Evolutionary conservation across 495 filamentous ascomycete species (phyloP), one percentile per base, ranked within the genome.

Genomic region (Podospora conica): DNA sequence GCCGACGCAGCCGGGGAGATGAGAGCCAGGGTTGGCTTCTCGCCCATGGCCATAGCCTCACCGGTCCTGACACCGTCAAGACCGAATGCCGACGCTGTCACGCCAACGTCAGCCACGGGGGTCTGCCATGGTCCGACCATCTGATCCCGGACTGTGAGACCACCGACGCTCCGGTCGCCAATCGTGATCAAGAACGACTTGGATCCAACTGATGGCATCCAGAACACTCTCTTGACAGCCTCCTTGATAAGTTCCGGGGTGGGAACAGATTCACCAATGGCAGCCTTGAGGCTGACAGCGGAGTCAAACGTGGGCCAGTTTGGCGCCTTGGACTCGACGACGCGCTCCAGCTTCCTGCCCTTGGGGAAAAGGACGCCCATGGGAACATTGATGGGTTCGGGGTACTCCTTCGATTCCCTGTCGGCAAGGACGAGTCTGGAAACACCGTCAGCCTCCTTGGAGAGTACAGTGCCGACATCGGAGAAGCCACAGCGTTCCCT

Each of bases 111-210:
- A 6, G 95, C 86, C 10, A 98, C 92, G 15, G 95, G 95, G n/a
- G 88, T 89, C 74, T 98, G 95, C 92, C 93, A 98, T 29, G 89
- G 90, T 9, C 95, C 95, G 68, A 97, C 93, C 89, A 98, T 94
- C 74, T 98, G 95, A 75, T 97, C 95, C 67, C 92, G 85, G 21
- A 89, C 87, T 24, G 90, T 92, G 33, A 97, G 85, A 57, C 95
- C 95, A 64, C 92, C 92, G 54, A 97, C 95, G 54, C 89, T 91
- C 40, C 96, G 86, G 71, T 98, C 95, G 48, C 89, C 92, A 71
- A 98, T 98, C 3, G 95, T 97, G 71, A 98, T 97, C 12, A 98
- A 83, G 82, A 98, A 98, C 9, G 89, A 92, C 79, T 98, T 98
- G 18, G 93, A 97, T 9, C 91, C 95, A 22, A 98, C 95, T 23